Evolutionary conservation across 805 yeast genomes (phyloP), one percentile per base, ranked within the genome.

Genomic region (Metschnikowia matae): DNA sequence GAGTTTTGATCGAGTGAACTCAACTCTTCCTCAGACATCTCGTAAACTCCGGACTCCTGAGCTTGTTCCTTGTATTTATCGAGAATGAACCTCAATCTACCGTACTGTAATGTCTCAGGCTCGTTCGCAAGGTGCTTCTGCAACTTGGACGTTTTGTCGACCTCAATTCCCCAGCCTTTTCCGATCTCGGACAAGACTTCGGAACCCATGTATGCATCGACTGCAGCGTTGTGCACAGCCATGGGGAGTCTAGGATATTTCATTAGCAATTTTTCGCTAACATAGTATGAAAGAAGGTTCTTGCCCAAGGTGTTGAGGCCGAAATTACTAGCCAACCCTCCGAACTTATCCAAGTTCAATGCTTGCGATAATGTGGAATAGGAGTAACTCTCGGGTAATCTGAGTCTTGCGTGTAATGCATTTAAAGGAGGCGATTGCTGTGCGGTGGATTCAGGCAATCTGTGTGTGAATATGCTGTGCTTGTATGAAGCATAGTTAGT

Each of bases 171-270:
- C 97, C 97, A 94, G 17, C 71, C 62, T 60, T 76, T 78, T 34
- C 90, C 97, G 23, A 90, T 72, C 45, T 78, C 79, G 35, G 81
- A 72, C 50, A 94, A 73, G 0, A 89, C 78, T 14, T 75, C 78
- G 34, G 81, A 79, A 3, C 92, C 87, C 62, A 87, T 78, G 63
- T 83, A 87, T 0, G 94, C 79, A 57, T 87, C 85, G 7, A 87
- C 83, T 0, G 96, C 88, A 6, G 84, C 82, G 59, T 84, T 81
- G 50, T 89, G 78, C 26, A 91, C 85, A 7, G 82, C 79, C 54
- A 85, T 78, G 15, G 99, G 99, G 46, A 94, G 76, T 65, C 99
- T 81, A 48, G 99, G 99, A 66, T 90, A 90, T 56, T 79, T 82
- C 46, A 83, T 68, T 59, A 89, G 71, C 52, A 92, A 73, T 58